Evolutionary conservation across 2,329 filamentous ascomycete species (phyloP), one percentile per base, ranked within the genome.

Genomic region (Sarocladiaceae sp.): DNA sequence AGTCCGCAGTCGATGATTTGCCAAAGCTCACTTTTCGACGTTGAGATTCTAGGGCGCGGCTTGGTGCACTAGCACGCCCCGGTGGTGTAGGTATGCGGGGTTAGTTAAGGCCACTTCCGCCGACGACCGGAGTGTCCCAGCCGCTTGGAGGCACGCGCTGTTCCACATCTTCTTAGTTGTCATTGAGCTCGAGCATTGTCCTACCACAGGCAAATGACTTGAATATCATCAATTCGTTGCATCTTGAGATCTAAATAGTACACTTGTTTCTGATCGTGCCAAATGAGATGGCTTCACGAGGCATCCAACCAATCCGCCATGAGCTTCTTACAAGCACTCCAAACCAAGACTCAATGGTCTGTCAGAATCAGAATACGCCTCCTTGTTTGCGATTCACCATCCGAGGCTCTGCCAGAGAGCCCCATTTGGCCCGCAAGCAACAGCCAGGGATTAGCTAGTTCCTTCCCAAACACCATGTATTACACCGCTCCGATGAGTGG

Each of bases 241-340:
- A 15, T 24, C 34, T 39, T 41, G 24, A 29, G 15, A 10, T 41
- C 37, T 41, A 41, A 29, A 41, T 41, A 41, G 23, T 41, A 41
- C 37, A 41, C 23, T 41, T 29, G 13, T 41, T 27, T 29, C 4
- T 15, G 15, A 12, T 23, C 12, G 4, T 4, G 23, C 23, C 19
- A 6, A 13, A 3, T 24, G 12, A 21, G 23, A 12, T 10, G 7
- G 23, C 23, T 6, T 29, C 24, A 11, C 11, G n/a, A 15, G 5
- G 4, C 15, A 24, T n/a, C n/a, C n/a, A n/a, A n/a, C 20, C 13
- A 10, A 19, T 7, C 12, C 16, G 4, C 16, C 16, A 6, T 35
- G n/a, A 4, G 19, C 31, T 33, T 15, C 31, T 10, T 15, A 33
- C 13, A 29, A 29, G 7, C 26, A 29, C 26, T 29, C 26, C 26